Evolutionary conservation across 2,329 filamentous ascomycete genomes (phyloP).

Genomic region (Metarhizium brunneum): DNA sequence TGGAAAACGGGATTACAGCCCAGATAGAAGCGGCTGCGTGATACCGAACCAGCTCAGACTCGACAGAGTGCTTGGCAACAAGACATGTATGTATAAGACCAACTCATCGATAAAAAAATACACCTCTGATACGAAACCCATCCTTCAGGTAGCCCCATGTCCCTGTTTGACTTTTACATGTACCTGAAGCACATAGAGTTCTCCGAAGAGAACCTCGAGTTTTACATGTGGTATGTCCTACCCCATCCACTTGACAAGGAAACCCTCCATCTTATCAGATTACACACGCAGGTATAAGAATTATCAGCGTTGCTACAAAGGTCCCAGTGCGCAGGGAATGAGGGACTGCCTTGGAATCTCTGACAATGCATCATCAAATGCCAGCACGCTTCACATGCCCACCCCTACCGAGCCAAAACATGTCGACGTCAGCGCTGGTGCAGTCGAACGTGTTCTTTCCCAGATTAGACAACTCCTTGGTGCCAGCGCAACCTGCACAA

Average conservation of each 20-base stretch:
- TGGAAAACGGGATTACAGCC: constrained; percentile 26
- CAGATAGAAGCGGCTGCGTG: constrained; percentile 19
- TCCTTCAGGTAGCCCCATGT: constrained; percentile 34
- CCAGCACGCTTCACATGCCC: no score
- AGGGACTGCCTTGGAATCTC: no score
- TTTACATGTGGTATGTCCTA: constrained; percentile 35
- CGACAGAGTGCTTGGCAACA: constrained; percentile 37
- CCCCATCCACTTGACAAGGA: no score
- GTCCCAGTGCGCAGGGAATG: neutral
- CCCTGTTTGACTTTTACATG: constrained; percentile 41
- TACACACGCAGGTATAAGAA: constrained; percentile 29
- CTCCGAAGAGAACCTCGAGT: constrained; percentile 39
- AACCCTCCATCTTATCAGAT: no score
- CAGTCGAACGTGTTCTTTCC: neutral
- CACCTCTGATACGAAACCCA: neutral
- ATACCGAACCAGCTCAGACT: constrained; percentile 22
- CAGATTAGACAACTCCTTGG: neutral
- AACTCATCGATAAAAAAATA: neutral
- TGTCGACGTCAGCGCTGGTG: no score
- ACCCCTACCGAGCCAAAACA: no score
- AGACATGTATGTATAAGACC: constrained; percentile 26
- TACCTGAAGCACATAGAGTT: constrained; percentile 40
- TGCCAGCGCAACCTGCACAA: neutral
- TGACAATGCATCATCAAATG: no score
- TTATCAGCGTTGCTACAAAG: constrained; percentile 22